These are phyloP conservation scores for Castanopsis chinensis DNA, from an alignment of 306 rosid genomes.

Conservation along the genomic window DNA sequence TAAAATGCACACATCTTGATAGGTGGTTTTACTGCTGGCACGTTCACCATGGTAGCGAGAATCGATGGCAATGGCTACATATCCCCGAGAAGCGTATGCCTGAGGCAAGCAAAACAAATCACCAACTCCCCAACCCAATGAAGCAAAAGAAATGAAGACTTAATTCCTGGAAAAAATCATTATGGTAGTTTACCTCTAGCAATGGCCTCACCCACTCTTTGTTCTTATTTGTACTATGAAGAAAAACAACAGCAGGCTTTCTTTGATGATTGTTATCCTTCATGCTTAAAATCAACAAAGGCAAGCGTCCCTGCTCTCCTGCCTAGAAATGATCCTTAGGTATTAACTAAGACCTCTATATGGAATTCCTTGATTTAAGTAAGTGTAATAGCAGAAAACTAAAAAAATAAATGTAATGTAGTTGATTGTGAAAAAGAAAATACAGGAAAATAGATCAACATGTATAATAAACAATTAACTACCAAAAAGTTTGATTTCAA, in stretches of 20 bases:
- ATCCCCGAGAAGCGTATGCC: constrained; percentile 93
- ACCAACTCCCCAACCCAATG: neutral
- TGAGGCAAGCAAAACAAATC: constrained; percentile 26
- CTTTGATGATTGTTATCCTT: constrained; percentile 46
- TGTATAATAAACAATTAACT: too few species aligned
- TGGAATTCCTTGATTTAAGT: too few species aligned
- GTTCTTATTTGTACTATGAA: constrained; percentile 62
- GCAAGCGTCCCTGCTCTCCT: constrained; percentile 90
- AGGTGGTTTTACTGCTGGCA: constrained; percentile 57
- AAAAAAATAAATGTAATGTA: too few species aligned
- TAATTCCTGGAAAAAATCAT: neutral
- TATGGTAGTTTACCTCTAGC: constrained; percentile 55
- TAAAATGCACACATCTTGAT: constrained; percentile 50
- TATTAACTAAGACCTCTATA: neutral
- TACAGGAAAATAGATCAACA: too few species aligned
- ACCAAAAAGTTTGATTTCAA: too few species aligned
- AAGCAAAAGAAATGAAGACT: neutral
- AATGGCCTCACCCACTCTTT: constrained; percentile 80
- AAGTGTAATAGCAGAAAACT: too few species aligned
- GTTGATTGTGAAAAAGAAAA: too few species aligned
- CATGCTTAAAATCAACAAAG: constrained; percentile 72
- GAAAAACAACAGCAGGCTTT: constrained; percentile 74
- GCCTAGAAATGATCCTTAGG: constrained; percentile 37
- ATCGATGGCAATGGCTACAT: constrained; percentile 71
- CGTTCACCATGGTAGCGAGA: constrained; percentile 98